phyloP scores from a whole-genome alignment of 2,329 filamentous ascomycete genomes.

The Aureobasidium sp. region DNA sequence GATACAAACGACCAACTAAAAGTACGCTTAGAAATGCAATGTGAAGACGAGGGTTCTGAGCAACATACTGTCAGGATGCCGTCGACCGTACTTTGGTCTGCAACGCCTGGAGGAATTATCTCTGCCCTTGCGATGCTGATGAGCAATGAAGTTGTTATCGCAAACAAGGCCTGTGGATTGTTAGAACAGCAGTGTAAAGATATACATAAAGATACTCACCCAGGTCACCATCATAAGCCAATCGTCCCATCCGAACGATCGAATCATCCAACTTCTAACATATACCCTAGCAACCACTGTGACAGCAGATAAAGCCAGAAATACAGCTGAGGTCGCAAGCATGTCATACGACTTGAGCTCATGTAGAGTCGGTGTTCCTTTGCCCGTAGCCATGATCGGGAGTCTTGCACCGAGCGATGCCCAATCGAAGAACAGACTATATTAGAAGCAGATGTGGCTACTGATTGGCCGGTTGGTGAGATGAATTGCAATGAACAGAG shows the following conservation, averaged over 20 bases:
- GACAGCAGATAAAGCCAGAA: constrained; percentile 33
- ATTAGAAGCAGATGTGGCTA: background rate
- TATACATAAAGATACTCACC: constrained; percentile 24
- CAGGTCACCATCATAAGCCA: constrained; percentile 33
- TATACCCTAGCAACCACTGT: constrained; percentile 34
- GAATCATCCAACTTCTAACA: constrained; percentile 34
- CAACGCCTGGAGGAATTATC: background rate
- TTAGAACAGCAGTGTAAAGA: background rate
- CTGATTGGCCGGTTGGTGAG: background rate
- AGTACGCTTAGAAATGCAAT: background rate
- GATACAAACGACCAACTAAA: constrained; percentile 25
- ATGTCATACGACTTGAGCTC: constrained; percentile 14
- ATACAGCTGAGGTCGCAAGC: constrained; percentile 17
- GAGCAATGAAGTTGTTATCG: background rate
- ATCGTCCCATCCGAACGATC: constrained; percentile 41
- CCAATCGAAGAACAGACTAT: background rate
- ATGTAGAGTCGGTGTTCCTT: background rate
- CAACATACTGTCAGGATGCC: constrained; percentile 8
- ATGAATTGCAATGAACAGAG: background rate
- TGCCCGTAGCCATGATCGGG: background rate
- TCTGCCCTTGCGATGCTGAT: background rate
- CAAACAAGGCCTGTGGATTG: background rate
- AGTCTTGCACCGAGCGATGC: background rate
- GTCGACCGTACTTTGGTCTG: background rate
- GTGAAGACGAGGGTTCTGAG: too few relatives aligned